Evolutionary conservation across 257 asterid genomes (phyloP), one percentile per base, ranked within the genome.

Genomic region (Solanum appendiculatum): DNA sequence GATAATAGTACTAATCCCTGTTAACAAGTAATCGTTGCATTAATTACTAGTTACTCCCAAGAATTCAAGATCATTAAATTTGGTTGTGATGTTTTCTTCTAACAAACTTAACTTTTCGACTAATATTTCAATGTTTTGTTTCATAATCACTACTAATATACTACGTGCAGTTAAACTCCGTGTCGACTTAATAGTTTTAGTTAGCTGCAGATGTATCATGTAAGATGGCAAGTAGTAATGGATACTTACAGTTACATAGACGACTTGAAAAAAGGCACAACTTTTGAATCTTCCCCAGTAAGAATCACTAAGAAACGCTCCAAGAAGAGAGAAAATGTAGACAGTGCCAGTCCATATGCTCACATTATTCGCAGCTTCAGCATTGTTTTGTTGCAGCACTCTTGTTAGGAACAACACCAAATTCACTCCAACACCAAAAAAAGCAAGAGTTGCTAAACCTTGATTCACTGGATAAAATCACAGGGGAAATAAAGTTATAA

Each of bases 281-380:
- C 97, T 96, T 83, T 92, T 94, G 92, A 90, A 96, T 91, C 99
- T 85, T 87, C 99, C 99, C 99, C 99, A 96, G 72, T 96, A 95
- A 6, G 99, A 94, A 94, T 96, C 99, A 42, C 99, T 96, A 5
- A 96, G 93, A 86, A 96, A 95, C 27, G 98, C 99, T 20, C 99
- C 99, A n/a, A 96, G 95, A 5, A 96, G 98, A 21, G 99, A 96
- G 98, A 94, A 96, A 44, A 96, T 94, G 87, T 96, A 96, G 64
- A 96, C 98, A 5, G 99, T 96, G 37, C 99, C 99, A 3, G 99
- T 96, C 99, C 98, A 96, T 91, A 93, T 94, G 96, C 99, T 96
- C 6, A 96, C 99, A 39, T 92, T 94, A 87, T 96, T 96, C 9
- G 99, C 99, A 4, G 98, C 99, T 20, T 93, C 96, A 8, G 98